Evolutionary conservation across 1,139 yeast genomes (phyloP).

Genomic region (Candida sanyaensis): DNA sequence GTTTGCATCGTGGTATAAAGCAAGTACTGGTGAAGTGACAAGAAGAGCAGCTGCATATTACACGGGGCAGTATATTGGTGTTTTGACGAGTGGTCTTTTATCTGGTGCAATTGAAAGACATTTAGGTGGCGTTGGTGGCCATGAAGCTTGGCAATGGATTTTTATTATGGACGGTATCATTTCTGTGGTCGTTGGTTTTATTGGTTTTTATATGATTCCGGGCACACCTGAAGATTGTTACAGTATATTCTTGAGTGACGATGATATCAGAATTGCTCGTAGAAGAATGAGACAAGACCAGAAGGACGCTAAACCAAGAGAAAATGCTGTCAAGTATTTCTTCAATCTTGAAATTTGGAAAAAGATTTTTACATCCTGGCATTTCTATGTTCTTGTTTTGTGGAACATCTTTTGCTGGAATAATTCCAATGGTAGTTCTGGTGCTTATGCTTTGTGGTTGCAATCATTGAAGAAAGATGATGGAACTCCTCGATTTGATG

Average conservation of each 20-base stretch:
- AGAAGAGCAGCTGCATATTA: constrained; percentile 64
- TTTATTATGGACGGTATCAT: constrained; percentile 67
- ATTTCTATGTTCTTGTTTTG: constrained; percentile 48
- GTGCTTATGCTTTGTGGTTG: constrained; percentile 54
- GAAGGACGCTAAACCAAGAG: constrained; percentile 31
- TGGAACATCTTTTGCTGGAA: constrained; percentile 70
- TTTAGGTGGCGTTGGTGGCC: constrained; percentile 49
- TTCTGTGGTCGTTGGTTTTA: constrained; percentile 59
- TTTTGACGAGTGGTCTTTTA: constrained; percentile 62
- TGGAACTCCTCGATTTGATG: constrained; percentile 28
- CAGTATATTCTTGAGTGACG: constrained; percentile 58
- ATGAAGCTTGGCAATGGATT: constrained; percentile 74
- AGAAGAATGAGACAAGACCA: constrained; percentile 51
- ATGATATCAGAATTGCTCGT: constrained; percentile 64
- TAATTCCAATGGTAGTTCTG: constrained; percentile 46
- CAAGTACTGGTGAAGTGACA: constrained; percentile 51
- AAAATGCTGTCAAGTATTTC: constrained; percentile 30
- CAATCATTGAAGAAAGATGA: constrained; percentile 29
- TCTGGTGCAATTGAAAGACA: constrained; percentile 59
- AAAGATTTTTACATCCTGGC: constrained; percentile 54
- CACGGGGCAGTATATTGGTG: constrained; percentile 61
- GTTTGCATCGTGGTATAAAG: constrained; percentile 62
- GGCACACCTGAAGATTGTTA: constrained; percentile 68
- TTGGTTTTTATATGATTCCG: constrained; percentile 65
- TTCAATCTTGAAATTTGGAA: constrained; percentile 46